phyloP scores from a whole-genome alignment of 2,329 filamentous ascomycete species.

The Neofusicoccum umdonicola region DNA sequence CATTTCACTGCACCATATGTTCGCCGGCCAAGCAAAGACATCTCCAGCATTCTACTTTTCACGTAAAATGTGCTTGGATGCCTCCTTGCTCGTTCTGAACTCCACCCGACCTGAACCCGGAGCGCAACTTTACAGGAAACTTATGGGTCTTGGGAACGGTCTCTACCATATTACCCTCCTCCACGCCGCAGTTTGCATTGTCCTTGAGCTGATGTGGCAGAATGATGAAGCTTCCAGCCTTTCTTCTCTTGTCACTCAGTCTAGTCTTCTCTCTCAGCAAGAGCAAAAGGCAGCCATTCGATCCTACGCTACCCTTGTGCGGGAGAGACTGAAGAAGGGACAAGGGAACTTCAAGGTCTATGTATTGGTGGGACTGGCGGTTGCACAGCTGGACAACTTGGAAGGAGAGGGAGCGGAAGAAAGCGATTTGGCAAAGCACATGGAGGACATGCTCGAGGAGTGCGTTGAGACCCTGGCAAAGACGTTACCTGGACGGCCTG shows the following conservation, averaged over 20 bases:
- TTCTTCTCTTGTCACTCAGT: background rate
- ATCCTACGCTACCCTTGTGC: background rate
- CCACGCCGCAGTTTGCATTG: background rate
- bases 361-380: background rate
- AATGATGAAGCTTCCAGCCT: background rate
- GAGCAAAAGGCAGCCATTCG: background rate
- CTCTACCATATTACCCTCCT: background rate
- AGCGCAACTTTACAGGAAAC: background rate
- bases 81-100: conserved; percentile 63
- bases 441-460: background rate
- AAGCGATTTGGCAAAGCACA: background rate
- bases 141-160: background rate
- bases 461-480: background rate
- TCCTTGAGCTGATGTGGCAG: background rate
- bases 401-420: background rate
- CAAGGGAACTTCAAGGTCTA: conserved; percentile 4
- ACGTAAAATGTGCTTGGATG: conserved; percentile 48
- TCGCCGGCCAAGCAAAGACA: conserved; percentile 41
- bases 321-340: background rate
- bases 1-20: conserved; percentile 54
- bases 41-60: conserved; percentile 53
- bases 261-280: background rate
- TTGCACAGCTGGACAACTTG: background rate
- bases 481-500: background rate
- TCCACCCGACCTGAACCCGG: conserved; percentile 43